Evolutionary conservation across 768 basidiomycete genomes (phyloP), one percentile per base, ranked within the genome.

Genomic region (Auricularia cornea): DNA sequence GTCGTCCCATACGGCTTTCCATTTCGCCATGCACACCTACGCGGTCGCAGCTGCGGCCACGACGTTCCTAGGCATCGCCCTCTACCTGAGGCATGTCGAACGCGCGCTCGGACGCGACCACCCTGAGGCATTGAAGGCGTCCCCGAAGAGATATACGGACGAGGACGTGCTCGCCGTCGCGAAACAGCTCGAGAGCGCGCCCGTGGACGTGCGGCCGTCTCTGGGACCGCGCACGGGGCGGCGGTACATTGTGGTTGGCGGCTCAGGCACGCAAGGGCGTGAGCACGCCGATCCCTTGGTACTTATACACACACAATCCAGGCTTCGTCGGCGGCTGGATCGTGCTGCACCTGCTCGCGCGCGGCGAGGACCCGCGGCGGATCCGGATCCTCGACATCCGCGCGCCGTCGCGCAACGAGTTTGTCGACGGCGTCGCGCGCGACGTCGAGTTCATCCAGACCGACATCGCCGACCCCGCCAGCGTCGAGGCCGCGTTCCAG

Each of bases 241-340:
- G 62, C 78, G 84, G 59, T 91, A 92, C 70, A 89, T 91, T 63
- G 79, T 92, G 3, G 80, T 88, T 40, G 90, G 90, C 62, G 89
- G 90, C 67, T 88, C 88, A 70, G 65, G 83, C 81, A 52, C 6
- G 54, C 20, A 6, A 6, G 20, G 8, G 16, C 10, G 10, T 10
- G 35, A 1, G 35, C 10, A 8, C 35, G 16, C 35, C 35, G 16
- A 38, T 44, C 26, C 6, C n/a, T n/a, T n/a, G n/a, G 30, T 18
- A 6, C 60, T 29, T 54, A 12, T 62, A 26, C 32, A 60, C 44
- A 54, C 10, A 12, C 60, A 11, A 60, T 56, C 83, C 84, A 3
- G 89, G 89, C 1, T 90, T 90, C 64, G 72, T 90, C 3, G 89
- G 89, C 14, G 87, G 88, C 6, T 92, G 90, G 90, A 85, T 92